phyloP scores from a whole-genome alignment of 2,329 filamentous ascomycete genomes.

The Lojkania enalia region DNA sequence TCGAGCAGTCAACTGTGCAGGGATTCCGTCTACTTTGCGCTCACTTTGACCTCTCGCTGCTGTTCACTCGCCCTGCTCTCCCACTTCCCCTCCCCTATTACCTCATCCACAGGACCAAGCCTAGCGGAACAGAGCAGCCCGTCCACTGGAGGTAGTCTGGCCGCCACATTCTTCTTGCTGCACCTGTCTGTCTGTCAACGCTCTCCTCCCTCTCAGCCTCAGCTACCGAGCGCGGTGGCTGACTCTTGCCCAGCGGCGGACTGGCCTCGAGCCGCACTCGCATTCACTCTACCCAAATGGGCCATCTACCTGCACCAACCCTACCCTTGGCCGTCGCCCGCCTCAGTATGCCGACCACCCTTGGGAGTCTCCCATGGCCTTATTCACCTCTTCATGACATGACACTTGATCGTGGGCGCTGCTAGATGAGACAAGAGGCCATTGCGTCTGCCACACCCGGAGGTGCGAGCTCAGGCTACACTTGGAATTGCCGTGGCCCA shows the following conservation, averaged over 20 bases:
- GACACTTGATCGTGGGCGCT: no score
- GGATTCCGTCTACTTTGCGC: conserved; percentile 29
- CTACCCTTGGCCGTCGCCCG: conserved; percentile 8
- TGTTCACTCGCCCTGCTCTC: conserved; percentile 13
- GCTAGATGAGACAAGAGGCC: conserved; percentile 23
- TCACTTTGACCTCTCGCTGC: conserved; percentile 22
- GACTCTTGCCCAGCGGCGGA: conserved; percentile 25
- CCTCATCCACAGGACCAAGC: conserved; percentile 22
- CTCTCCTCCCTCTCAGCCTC: conserved; percentile 29
- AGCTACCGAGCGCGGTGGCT: conserved; percentile 20
- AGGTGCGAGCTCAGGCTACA: conserved; percentile 18
- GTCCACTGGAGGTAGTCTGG: no score
- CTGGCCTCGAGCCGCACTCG: conserved; percentile 18
- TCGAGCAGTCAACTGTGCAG: conserved; percentile 30
- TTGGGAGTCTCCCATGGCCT: neutral
- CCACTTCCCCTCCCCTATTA: conserved; percentile 16
- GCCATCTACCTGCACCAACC: conserved; percentile 15
- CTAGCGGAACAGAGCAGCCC: no score
- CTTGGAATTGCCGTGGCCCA: conserved; percentile 14
- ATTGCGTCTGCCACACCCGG: conserved; percentile 26
- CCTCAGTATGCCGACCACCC: no score
- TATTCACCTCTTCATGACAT: conserved; percentile 5
- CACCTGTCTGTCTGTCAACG: conserved; percentile 38
- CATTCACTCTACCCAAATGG: conserved; percentile 16
- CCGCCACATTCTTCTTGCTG: conserved; percentile 28